Conservation (phyloP, 163 green algal species). For the Scenedesmus sp. region DNA sequence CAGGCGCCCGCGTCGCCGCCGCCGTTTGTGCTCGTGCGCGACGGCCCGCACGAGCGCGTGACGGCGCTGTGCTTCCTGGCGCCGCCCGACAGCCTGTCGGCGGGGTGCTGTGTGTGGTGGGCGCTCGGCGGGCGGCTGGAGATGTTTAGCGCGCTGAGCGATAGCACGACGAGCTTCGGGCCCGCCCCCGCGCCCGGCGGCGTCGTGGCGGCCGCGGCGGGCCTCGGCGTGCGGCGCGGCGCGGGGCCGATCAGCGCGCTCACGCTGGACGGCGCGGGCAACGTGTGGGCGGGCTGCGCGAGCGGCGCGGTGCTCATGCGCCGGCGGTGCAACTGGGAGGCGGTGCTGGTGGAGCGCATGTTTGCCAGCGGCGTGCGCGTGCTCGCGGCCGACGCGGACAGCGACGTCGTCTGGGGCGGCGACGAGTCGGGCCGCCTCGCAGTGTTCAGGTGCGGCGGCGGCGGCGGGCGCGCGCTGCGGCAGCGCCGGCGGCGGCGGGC, state of each 20-base stretch:
- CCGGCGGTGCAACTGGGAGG: constrained; percentile 47
- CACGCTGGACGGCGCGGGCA: constrained; percentile 47
- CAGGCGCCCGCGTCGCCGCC: neutral
- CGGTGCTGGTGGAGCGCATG: constrained; percentile 27
- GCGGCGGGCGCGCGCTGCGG: neutral
- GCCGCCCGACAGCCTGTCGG: neutral
- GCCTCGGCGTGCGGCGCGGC: neutral
- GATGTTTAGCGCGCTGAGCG: constrained; percentile 47
- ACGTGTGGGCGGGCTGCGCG: constrained; percentile 60
- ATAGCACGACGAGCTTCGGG: constrained; percentile 50
- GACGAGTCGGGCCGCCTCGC: constrained; percentile 51
- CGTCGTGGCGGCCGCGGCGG: neutral
- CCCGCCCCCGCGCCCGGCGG: neutral
- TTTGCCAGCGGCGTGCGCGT: constrained; percentile 44
- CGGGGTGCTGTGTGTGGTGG: constrained; percentile 53
- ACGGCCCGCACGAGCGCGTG: constrained; percentile 20
- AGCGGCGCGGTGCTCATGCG: constrained; percentile 57
- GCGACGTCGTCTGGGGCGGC: constrained; percentile 51
- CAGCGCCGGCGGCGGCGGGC: neutral
- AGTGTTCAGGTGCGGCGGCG: constrained; percentile 22
- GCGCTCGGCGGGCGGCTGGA: constrained; percentile 45
- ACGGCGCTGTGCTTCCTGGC: constrained; percentile 19
- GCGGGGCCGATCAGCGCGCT: constrained; percentile 22
- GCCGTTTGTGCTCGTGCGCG: constrained; percentile 15
- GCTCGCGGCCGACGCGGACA: constrained; percentile 52